These are phyloP conservation scores for Beauveria medogensis DNA, from an alignment of 2,329 filamentous ascomycete species.

Conservation along the genomic window DNA sequence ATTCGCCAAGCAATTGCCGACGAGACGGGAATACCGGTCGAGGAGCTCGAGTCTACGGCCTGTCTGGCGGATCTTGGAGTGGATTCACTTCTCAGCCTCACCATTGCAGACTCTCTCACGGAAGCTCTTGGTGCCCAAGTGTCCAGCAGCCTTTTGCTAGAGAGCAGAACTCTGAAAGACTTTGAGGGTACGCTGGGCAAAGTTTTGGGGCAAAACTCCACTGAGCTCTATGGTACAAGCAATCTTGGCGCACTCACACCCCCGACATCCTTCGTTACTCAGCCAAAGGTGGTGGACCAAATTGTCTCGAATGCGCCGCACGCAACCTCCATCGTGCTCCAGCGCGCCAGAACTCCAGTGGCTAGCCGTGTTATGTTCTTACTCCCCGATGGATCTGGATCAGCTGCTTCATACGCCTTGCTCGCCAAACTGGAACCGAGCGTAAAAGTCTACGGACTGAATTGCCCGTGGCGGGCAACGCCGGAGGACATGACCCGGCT, in stretches of 20 bases:
- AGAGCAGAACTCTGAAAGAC: background rate
- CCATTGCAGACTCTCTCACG: slow-evolving; percentile 8
- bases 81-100: slow-evolving; percentile 10
- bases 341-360: slow-evolving; percentile 8
- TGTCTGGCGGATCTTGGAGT: slow-evolving; percentile 10
- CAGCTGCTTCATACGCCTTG: slow-evolving; percentile 20
- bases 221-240: background rate
- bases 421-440: background rate
- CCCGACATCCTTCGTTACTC: background rate
- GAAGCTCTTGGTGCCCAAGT: slow-evolving; percentile 2
- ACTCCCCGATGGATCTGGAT: slow-evolving; percentile 24
- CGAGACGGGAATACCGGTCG: slow-evolving; percentile 8
- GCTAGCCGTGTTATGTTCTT: slow-evolving; percentile 16
- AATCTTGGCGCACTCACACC: background rate
- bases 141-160: background rate
- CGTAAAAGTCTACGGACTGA: slow-evolving; percentile 8
- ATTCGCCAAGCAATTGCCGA: slow-evolving; percentile 11
- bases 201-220: background rate
- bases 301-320: slow-evolving; percentile 8
- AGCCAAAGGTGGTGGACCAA: background rate
- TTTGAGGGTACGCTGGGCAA: background rate
- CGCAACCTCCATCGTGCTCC: slow-evolving; percentile 19
- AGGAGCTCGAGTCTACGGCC: background rate
- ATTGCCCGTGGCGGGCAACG: slow-evolving; percentile 33
- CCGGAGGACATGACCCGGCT: slow-evolving; percentile 38